A percentile compares a stretch with the other conserved stretches of the same genome.
Conservation (phyloP, 441 rosid species). For the Eruca vesicaria region DNA sequence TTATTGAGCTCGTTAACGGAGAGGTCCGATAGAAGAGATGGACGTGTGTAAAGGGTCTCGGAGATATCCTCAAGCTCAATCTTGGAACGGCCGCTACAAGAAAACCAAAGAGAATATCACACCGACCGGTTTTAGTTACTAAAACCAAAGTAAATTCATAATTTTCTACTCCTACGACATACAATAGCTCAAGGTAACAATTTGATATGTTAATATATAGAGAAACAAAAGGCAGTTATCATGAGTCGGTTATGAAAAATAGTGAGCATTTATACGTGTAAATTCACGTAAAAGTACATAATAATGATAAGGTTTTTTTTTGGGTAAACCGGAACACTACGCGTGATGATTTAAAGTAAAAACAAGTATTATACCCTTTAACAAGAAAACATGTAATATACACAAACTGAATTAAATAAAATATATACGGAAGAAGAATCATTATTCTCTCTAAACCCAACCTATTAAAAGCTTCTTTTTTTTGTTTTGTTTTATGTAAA, state of each 20-base stretch:
- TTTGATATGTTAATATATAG: not conserved
- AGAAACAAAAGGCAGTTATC: not conserved
- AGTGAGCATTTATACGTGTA: not conserved
- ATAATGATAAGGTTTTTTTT: not conserved
- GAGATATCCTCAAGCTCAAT: slow-evolving; percentile 82
- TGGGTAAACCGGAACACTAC: not conserved
- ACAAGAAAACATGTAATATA: not conserved
- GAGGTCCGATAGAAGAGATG: slow-evolving; percentile 55
- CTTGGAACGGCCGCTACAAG: slow-evolving; percentile 41
- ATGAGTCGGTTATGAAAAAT: not conserved
- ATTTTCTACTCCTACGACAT: not conserved
- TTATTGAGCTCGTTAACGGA: slow-evolving; percentile 50
- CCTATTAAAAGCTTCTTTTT: not conserved
- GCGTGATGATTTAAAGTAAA: not conserved
- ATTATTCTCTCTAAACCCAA: not conserved
- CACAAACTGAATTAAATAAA: not conserved
- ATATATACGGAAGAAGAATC: not conserved
- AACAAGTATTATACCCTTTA: not conserved
- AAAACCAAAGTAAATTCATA: not conserved
- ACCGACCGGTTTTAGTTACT: not conserved
- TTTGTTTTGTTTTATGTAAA: not conserved
- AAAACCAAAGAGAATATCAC: not conserved
- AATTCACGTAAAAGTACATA: not conserved
- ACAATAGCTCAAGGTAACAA: not conserved
- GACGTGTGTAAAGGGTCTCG: slow-evolving; percentile 83